A percentile compares a stretch with the other conserved stretches of the same genome.
phyloP scores from a whole-genome alignment of 345 rosid species.

The Linum lewisii region DNA sequence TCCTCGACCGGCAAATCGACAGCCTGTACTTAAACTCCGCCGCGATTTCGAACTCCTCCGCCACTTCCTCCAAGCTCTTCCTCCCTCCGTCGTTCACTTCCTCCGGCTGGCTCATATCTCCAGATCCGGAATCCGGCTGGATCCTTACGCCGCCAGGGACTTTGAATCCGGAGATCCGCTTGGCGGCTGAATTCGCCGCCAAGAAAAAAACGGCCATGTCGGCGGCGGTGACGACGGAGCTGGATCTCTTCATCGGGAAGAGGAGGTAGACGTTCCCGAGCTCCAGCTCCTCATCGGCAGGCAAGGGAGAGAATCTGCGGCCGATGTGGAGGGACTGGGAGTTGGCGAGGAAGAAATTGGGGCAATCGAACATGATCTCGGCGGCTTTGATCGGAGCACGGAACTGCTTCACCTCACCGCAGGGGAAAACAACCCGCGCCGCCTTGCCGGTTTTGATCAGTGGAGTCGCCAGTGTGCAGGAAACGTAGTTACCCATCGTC shows the following conservation, averaged over 20 bases:
- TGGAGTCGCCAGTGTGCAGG: conserved; percentile 42
- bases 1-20: conserved; percentile 65
- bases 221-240: conserved; percentile 45
- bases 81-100: conserved; percentile 13
- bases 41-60: conserved; percentile 44
- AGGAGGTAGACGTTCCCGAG: conserved; percentile 50
- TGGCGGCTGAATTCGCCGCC: conserved; percentile 39
- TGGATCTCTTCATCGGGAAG: conserved; percentile 63
- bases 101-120: neutral
- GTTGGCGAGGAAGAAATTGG: conserved; percentile 63
- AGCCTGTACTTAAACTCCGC: conserved; percentile 47
- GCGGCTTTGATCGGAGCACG: conserved; percentile 56
- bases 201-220: conserved; percentile 59
- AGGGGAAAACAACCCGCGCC: conserved; percentile 52
- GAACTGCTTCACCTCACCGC: conserved; percentile 52
- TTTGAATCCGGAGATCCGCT: conserved; percentile 24
- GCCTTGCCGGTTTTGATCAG: conserved; percentile 26
- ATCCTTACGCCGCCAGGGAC: conserved; percentile 16
- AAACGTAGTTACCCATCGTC: conserved; percentile 73
- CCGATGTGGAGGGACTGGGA: conserved; percentile 57
- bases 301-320: conserved; percentile 51
- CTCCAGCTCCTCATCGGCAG: conserved; percentile 75
- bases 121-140: conserved; percentile 20
- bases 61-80: conserved; percentile 49
- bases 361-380: conserved; percentile 81